phyloP scores from a whole-genome alignment of 1,139 yeast species.

The Sporopachydermia cereana region DNA sequence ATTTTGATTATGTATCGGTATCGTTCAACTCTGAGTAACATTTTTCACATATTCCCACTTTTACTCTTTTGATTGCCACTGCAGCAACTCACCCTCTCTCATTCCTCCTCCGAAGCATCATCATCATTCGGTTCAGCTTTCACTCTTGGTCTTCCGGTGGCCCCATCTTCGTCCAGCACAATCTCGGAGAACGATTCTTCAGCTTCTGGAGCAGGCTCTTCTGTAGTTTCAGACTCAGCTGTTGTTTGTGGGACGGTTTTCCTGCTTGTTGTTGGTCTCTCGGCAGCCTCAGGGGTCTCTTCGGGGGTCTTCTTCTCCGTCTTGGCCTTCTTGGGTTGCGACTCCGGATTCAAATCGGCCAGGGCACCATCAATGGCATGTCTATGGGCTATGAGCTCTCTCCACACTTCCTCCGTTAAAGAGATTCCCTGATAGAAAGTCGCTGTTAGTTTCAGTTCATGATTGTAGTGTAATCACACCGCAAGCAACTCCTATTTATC shows the following conservation, averaged over 20 bases:
- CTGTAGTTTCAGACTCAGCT: not conserved
- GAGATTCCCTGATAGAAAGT: slow-evolving; percentile 75
- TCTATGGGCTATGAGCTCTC: slow-evolving; percentile 37
- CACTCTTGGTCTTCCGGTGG: not conserved
- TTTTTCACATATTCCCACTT: too few species aligned
- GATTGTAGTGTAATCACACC: slow-evolving; percentile 3
- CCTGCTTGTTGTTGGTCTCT: not conserved
- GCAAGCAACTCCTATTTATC: not conserved
- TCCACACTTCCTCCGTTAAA: slow-evolving; percentile 61
- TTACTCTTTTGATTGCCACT: not conserved
- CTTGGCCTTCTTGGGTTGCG: slow-evolving; percentile 3
- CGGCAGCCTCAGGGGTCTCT: not conserved
- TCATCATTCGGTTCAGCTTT: not conserved
- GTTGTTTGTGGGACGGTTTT: not conserved
- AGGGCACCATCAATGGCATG: slow-evolving; percentile 52
- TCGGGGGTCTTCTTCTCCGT: not conserved
- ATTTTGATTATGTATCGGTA: too few species aligned
- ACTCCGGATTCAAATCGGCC: slow-evolving; percentile 16
- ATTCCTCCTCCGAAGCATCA: not conserved
- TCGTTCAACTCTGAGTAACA: too few species aligned
- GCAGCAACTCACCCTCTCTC: not conserved
- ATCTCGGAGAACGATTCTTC: slow-evolving; percentile 1
- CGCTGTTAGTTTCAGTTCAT: slow-evolving; percentile 10
- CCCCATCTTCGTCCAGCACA: not conserved
- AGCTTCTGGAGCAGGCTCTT: not conserved